Evolutionary conservation across 1,139 yeast species (phyloP).

Genomic region (Kurtzmaniella quercitrusa): DNA sequence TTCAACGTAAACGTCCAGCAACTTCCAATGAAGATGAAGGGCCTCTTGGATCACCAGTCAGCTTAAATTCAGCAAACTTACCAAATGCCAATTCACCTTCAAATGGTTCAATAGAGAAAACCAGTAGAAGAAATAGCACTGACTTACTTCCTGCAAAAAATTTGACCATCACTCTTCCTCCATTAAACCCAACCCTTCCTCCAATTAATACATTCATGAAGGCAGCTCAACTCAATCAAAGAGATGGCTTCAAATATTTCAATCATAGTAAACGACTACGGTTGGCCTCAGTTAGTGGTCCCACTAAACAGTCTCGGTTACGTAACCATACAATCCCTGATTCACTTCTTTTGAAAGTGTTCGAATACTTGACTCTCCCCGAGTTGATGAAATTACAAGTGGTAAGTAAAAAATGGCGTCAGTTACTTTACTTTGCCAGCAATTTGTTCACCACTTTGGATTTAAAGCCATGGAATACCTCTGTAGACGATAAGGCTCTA

Average conservation of each 20-base stretch:
- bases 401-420: constrained; percentile 65
- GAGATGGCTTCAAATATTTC: constrained; percentile 38
- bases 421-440: constrained; percentile 54
- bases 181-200: constrained; percentile 31
- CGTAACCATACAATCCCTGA: constrained; percentile 54
- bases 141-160: constrained; percentile 7
- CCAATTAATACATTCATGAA: constrained; percentile 24
- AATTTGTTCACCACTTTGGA: constrained; percentile 48
- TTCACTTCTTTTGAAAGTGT: constrained; percentile 47
- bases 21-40: neutral
- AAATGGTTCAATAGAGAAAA: neutral
- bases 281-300: constrained; percentile 33
- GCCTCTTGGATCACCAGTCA: neutral
- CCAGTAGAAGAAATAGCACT: neutral
- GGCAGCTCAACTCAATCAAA: constrained; percentile 9
- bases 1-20: neutral
- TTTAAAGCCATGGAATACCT: constrained; percentile 56
- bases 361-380: constrained; percentile 49
- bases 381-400: constrained; percentile 53
- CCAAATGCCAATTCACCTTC: neutral
- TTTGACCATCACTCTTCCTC: constrained; percentile 21
- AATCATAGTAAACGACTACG: constrained; percentile 51
- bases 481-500: constrained; percentile 54
- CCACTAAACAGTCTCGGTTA: constrained; percentile 53
- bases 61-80: neutral